Percentiles rank a stretch among this genome's conserved stretches.
These are phyloP conservation scores for Russula vinacea DNA, from an alignment of 768 basidiomycete species.

Conservation along the genomic window DNA sequence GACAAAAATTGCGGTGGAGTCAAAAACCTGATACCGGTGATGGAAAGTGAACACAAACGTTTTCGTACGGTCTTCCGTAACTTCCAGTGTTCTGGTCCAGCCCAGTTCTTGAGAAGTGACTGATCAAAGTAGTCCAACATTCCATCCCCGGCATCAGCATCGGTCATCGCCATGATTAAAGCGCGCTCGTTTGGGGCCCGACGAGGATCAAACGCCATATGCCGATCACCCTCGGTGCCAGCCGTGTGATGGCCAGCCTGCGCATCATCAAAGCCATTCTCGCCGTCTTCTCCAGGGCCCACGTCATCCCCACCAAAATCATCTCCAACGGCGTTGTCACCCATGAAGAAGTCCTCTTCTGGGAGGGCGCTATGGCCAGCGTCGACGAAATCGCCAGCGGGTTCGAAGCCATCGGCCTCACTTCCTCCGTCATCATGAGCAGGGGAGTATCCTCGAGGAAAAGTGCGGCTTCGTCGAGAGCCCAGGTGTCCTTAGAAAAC, in stretches of 20 bases:
- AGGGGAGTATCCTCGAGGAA: conserved; percentile 52
- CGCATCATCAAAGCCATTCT: conserved; percentile 41
- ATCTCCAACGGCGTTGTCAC: conserved; percentile 54
- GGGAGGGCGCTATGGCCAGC: conserved; percentile 37
- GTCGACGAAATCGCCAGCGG: conserved; percentile 42
- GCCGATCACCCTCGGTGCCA: conserved; percentile 51
- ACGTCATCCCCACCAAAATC: conserved; percentile 41
- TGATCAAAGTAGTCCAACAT: conserved; percentile 90
- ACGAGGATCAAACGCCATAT: conserved; percentile 83
- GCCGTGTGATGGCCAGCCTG: conserved; percentile 42
- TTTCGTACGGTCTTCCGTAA: conserved; percentile 74
- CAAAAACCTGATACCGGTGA: conserved; percentile 16
- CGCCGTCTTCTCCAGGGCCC: conserved; percentile 38
- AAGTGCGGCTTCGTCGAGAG: conserved; percentile 60
- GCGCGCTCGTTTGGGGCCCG: conserved; percentile 72
- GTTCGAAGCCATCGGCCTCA: conserved; percentile 38
- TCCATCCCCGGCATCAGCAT: conserved; percentile 56
- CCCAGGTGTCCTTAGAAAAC: conserved; percentile 66
- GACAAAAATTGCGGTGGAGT: conserved; percentile 27
- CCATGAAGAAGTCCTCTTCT: conserved; percentile 66
- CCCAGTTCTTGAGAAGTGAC: conserved; percentile 90
- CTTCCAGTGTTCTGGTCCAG: conserved; percentile 99
- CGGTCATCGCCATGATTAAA: conserved; percentile 82
- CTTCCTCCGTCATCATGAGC: conserved; percentile 45
- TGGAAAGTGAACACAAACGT: conserved; percentile 47